Base-by-base conservation (phyloP, 106 monocot species). In the Dendrobium chrysotoxum region DNA sequence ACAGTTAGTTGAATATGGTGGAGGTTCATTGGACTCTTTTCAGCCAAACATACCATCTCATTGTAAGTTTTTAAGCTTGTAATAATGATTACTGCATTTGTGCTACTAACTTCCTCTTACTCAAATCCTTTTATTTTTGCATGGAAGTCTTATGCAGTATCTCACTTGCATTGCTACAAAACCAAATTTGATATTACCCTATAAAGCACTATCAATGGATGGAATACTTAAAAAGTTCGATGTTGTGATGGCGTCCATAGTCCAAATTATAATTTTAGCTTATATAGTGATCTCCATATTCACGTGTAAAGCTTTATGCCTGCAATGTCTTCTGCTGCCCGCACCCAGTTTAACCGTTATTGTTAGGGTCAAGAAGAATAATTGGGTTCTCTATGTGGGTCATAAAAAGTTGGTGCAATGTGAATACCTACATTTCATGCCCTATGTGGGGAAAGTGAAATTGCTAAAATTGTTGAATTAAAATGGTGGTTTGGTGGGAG, bases 1-100 rank as follows among this genome's bases (percentile, higher is more conserved):
- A 55, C 72, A 97, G 58, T 78, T 97, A 61, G 97, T 97, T 53
- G 94, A 97, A 46, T 97, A 97, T 88, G 97, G 97, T 41, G 53
- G 86, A 45, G 96, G 91, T 0, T 89, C 96, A 55, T 78, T 96
- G 78, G 91, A 80, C 16, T 77, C 83, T 80, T 96, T 90, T 42
- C 94, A 90, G 30, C 82, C 80, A 16, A 25, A 72, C 20, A 42
- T 81, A 55, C 53, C 82, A 61, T 47, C 87, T 85, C 81, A 77
- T 28, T 92, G 93, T 96, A 80, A 88, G 93, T 90, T 82, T 47
- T 76, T 1, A 11, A 15, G 28, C 1, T 13, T 70, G 15, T 35
- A 35, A 31, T 35, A 70, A 70, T 35, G 35, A 70, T 35, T 12
- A 38, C 13, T 25, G 28, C 1, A 16, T 35, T 70, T 70, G 31